phyloP scores from a whole-genome alignment of 805 yeast species.

The Pichia insulana region DNA sequence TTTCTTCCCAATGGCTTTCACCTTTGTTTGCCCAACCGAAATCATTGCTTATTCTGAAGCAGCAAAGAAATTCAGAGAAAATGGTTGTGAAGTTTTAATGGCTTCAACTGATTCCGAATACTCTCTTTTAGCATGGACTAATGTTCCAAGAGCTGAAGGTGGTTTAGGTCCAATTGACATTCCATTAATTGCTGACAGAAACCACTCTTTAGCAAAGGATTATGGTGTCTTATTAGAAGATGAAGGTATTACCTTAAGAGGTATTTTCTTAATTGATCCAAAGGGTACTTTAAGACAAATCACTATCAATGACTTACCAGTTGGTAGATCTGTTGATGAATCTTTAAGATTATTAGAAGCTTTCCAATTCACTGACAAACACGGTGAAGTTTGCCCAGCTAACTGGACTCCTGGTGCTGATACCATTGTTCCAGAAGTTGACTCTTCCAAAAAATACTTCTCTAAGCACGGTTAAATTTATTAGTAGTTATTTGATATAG shows the following conservation, averaged over 20 bases:
- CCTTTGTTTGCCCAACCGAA: slow-evolving; percentile 99
- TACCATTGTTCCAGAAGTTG: slow-evolving; percentile 80
- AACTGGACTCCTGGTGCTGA: slow-evolving; percentile 97
- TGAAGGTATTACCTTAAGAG: slow-evolving; percentile 95
- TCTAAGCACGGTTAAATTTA: slow-evolving; percentile 31
- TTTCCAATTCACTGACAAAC: slow-evolving; percentile 97
- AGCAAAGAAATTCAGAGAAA: slow-evolving; percentile 76
- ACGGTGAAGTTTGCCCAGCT: slow-evolving; percentile 99
- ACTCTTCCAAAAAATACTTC: slow-evolving; percentile 74
- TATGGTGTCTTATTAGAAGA: slow-evolving; percentile 97
- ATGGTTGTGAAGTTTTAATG: slow-evolving; percentile 81
- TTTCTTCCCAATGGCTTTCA: slow-evolving; percentile 98
- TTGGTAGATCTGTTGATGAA: slow-evolving; percentile 98
- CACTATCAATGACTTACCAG: slow-evolving; percentile 98
- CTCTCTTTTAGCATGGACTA: slow-evolving; percentile 97
- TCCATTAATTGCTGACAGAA: slow-evolving; percentile 93
- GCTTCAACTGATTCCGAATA: slow-evolving; percentile 99
- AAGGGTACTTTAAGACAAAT: slow-evolving; percentile 89
- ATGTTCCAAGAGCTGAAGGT: slow-evolving; percentile 92
- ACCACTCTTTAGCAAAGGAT: slow-evolving; percentile 89
- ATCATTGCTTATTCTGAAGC: slow-evolving; percentile 98
- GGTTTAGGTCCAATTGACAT: slow-evolving; percentile 94
- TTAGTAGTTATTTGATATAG: neutral
- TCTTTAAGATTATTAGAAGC: slow-evolving; percentile 96
- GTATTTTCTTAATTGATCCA: slow-evolving; percentile 97